Conservation (phyloP, 1,284 basidiomycete species). For the Rhizopogon parksii region DNA sequence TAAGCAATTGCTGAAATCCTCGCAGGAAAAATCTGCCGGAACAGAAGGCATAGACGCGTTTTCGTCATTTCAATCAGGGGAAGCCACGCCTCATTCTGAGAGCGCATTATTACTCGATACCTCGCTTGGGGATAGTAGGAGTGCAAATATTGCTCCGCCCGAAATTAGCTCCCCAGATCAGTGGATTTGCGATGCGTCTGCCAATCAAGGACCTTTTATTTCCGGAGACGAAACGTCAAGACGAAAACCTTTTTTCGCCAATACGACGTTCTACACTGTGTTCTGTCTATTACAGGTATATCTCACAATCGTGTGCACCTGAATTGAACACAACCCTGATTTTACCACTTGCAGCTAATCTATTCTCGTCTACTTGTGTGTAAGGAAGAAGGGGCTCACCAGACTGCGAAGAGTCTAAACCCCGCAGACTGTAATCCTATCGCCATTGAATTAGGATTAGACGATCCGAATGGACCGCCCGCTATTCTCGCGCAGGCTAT, state of each 20-base stretch:
- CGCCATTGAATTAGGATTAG: slow-evolving; percentile 65
- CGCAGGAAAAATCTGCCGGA: slow-evolving; percentile 44
- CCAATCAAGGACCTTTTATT: slow-evolving; percentile 30
- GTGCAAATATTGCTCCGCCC: slow-evolving; percentile 20
- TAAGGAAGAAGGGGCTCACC: slow-evolving; percentile 70
- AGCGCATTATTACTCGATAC: slow-evolving; percentile 32
- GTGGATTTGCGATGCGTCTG: slow-evolving; percentile 47
- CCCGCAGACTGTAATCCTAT: slow-evolving; percentile 62
- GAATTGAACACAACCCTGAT: slow-evolving; percentile 5
- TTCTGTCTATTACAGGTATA: slow-evolving; percentile 82
- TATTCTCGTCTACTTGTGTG: slow-evolving; percentile 86
- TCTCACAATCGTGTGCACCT: slow-evolving; percentile 10
- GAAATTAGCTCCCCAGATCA: slow-evolving; percentile 36
- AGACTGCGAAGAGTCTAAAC: slow-evolving; percentile 53
- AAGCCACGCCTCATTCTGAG: slow-evolving; percentile 24
- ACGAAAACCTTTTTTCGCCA: slow-evolving; percentile 75
- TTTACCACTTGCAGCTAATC: slow-evolving; percentile 56
- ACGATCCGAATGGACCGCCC: slow-evolving; percentile 70
- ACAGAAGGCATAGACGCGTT: slow-evolving; percentile 8
- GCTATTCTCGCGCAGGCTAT: slow-evolving; percentile 58
- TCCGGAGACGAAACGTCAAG: slow-evolving; percentile 16
- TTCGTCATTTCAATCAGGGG: slow-evolving; percentile 6
- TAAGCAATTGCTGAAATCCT: slow-evolving; percentile 71
- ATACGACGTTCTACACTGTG: slow-evolving; percentile 89
- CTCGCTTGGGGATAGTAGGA: slow-evolving; percentile 23